A percentile compares a stretch with the other conserved stretches of the same genome.
Evolutionary conservation across 1,284 basidiomycete species (phyloP).

Genomic region (Trichosporon ovoides): DNA sequence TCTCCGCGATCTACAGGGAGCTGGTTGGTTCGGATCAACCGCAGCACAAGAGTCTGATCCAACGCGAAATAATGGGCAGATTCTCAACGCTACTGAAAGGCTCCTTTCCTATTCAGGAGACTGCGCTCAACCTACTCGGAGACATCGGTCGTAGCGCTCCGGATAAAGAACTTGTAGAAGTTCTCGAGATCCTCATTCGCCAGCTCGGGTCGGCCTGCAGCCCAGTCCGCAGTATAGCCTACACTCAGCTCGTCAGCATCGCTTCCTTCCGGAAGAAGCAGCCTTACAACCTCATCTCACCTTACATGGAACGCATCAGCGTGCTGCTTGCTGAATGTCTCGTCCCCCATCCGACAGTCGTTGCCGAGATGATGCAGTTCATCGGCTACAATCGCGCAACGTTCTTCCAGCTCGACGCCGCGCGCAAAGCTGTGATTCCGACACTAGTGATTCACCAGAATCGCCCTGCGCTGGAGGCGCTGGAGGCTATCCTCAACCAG

Average conservation of each 20-base stretch:
- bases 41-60: neutral
- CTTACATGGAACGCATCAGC: constrained; percentile 65
- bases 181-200: constrained; percentile 62
- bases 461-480: constrained; percentile 47
- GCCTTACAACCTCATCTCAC: constrained; percentile 63
- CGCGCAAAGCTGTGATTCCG: constrained; percentile 64
- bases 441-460: constrained; percentile 63
- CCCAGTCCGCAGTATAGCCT: constrained; percentile 63
- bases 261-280: constrained; percentile 56
- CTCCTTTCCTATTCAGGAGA: constrained; percentile 21
- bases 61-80: neutral
- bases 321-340: constrained; percentile 62
- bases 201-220: constrained; percentile 65
- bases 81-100: neutral
- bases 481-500: constrained; percentile 53
- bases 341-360: constrained; percentile 54
- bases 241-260: constrained; percentile 60
- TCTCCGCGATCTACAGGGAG: constrained; percentile 19
- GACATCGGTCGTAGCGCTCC: constrained; percentile 53
- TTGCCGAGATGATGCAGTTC: constrained; percentile 41
- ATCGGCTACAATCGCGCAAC: constrained; percentile 48
- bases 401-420: constrained; percentile 59
- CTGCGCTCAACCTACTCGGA: constrained; percentile 26
- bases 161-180: constrained; percentile 57
- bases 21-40: neutral